Evolutionary conservation across 1,139 yeast species (phyloP).

Genomic region (Geotrichum bryndzae): DNA sequence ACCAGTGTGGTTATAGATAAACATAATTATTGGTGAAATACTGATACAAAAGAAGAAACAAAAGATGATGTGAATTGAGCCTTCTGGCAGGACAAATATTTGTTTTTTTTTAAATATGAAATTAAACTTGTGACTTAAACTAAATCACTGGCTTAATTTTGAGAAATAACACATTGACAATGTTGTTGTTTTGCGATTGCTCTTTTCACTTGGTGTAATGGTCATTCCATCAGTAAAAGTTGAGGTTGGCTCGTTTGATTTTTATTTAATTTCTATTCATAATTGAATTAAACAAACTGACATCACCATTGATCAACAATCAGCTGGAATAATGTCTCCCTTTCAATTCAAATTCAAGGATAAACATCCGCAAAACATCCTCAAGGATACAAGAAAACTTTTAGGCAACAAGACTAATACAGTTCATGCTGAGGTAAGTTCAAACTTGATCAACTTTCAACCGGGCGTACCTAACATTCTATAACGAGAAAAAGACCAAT

Average conservation of each 20-base stretch:
- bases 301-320: not conserved
- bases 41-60: no score
- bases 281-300: not conserved
- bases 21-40: no score
- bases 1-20: no score
- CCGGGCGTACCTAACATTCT: not conserved
- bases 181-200: not conserved
- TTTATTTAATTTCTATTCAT: not conserved
- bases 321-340: slow-evolving; percentile 2
- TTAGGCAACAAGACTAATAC: slow-evolving; percentile 13
- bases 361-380: slow-evolving; percentile 12
- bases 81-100: no score
- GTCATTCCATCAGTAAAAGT: not conserved
- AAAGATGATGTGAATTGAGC: no score
- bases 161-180: not conserved
- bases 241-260: not conserved
- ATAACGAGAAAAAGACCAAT: not conserved
- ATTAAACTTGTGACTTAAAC: not conserved
- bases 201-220: not conserved
- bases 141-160: not conserved
- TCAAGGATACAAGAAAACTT: slow-evolving; percentile 12
- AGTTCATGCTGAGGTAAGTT: not conserved
- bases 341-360: slow-evolving; percentile 13
- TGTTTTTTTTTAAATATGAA: not conserved
- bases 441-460: not conserved